Evolutionary conservation across 768 basidiomycete genomes (phyloP), one percentile per base, ranked within the genome.

Genomic region (Termitomyces sp.): DNA sequence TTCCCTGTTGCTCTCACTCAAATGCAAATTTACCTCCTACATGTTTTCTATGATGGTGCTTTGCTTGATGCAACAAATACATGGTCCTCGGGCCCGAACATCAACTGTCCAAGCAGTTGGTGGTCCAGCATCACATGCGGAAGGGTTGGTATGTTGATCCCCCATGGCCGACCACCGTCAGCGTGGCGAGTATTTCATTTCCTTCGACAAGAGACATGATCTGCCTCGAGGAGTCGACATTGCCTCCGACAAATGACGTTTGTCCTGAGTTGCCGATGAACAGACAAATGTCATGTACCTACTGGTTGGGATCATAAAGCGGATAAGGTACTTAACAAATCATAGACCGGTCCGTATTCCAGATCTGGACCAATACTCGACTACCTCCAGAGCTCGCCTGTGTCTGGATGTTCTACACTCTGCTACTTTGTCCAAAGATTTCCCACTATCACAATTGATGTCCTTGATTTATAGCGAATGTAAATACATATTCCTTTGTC

Each of bases 151-250:
- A 13, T 28, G 24, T 28, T 16, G 15, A 9, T 24, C 8, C 20
- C 16, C 20, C 53, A 35, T 28, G 39, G 38, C 38, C 53, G 38
- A 55, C 24, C 39, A 40, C 39, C 54, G 52, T 22, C 52, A 22
- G 8, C 7, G 24, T 9, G 8, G 54, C 38, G 39, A 39, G 39
- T 40, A 18, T 32, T 54, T 40, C 9, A 55, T 40, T 54, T 54
- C 35, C 22, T 39, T 28, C 9, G n/a, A 51, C 50, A 12, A 2
- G n/a, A 35, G 11, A 20, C 11, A 32, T 22, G 24, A 53, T 39
- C 53, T 28, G 28, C 38, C 53, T 54, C 20, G 22, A 54, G 51
- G 51, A 38, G 7, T 53, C 51, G 51, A 53, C 51, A 22, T 53
- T 53, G 52, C 36, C 36, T 33, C 15, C 16, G 51, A 38, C 45